Evolutionary conservation across 2,329 filamentous ascomycete genomes (phyloP).

Genomic region (Mariannaea elegans): DNA sequence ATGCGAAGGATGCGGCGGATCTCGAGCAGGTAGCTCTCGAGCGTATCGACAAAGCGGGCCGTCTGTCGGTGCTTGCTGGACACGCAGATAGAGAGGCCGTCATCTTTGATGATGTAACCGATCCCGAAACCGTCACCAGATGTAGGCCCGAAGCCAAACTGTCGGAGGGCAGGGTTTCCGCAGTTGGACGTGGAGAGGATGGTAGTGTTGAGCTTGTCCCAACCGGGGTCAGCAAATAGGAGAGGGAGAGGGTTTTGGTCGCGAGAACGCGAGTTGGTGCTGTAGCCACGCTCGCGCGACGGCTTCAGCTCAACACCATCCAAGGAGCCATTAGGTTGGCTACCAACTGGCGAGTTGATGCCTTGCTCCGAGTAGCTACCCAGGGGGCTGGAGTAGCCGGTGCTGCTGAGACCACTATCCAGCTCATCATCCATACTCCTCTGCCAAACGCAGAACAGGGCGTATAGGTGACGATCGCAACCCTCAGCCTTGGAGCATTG

Average conservation of each 20-base stretch:
- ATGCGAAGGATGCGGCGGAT: slow-evolving; percentile 84
- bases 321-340: slow-evolving; percentile 55
- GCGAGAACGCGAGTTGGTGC: slow-evolving; percentile 60
- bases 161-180: slow-evolving; percentile 91
- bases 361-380: slow-evolving; percentile 60
- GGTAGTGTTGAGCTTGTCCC: slow-evolving; percentile 95
- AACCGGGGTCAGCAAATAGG: slow-evolving; percentile 87
- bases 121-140: slow-evolving; percentile 96
- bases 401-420: slow-evolving; percentile 62
- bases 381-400: slow-evolving; percentile 70
- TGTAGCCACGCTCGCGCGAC: slow-evolving; percentile 61
- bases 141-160: slow-evolving; percentile 96
- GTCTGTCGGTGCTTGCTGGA: slow-evolving; percentile 95
- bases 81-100: slow-evolving; percentile 86
- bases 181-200: slow-evolving; percentile 98
- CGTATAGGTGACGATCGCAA: slow-evolving; percentile 92
- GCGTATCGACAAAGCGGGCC: slow-evolving; percentile 84
- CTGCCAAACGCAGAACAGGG: slow-evolving; percentile 95
- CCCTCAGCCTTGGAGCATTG: slow-evolving; percentile 91
- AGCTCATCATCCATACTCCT: slow-evolving; percentile 77
- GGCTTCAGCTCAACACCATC: slow-evolving; percentile 46
- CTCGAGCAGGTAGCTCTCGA: slow-evolving; percentile 91
- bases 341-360: slow-evolving; percentile 56
- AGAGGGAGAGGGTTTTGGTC: slow-evolving; percentile 69
- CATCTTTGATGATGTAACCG: slow-evolving; percentile 93